Evolutionary conservation across 192 early-diverging fungal species (phyloP), one percentile per base, ranked within the genome.

Genomic region (Umbelopsis sp.): DNA sequence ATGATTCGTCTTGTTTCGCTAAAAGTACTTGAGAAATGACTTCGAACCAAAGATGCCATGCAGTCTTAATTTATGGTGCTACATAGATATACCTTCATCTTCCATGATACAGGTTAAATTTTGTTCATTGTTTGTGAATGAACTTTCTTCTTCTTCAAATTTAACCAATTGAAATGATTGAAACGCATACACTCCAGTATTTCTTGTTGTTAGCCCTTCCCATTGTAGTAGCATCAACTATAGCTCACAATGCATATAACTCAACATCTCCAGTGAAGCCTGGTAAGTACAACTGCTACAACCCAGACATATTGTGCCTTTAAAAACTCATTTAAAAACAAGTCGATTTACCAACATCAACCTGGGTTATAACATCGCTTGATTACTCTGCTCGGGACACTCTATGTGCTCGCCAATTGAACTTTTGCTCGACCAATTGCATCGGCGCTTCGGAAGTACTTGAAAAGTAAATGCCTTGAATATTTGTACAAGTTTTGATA

Each of bases 341-440:
- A 61, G 55, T 12, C 27, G 35, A 61, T n/a, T 13, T 61, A 18
- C 55, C 55, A 61, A n/a, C 55, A 10, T 12, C 18, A 35, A n/a
- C 55, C 9, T 61, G 55, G 55, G 55, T 61, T 18, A 61, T 61
- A 30, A 61, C 55, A 18, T 61, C 55, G 11, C 55, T 61, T 61
- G 55, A 61, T 35, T 30, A 25, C 7, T 61, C 55, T 11, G 55
- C 55, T 61, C 55, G 55, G 15, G 30, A 61, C 25, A 61, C 12
- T 18, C 18, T 61, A 8, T 61, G 55, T 61, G 55, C 55, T 5
- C 55, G 55, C 16, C 55, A 61, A 30, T 13, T 61, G 55, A 30
- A 61, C 55, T 61, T 61, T 25, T 61, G 55, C 27, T 33, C 27
- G 3, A 35, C 55, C 11, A n/a, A 61, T 25, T 61, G 55, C 33